phyloP scores from a whole-genome alignment of 345 rosid species.

The Syzygium aqueum region DNA sequence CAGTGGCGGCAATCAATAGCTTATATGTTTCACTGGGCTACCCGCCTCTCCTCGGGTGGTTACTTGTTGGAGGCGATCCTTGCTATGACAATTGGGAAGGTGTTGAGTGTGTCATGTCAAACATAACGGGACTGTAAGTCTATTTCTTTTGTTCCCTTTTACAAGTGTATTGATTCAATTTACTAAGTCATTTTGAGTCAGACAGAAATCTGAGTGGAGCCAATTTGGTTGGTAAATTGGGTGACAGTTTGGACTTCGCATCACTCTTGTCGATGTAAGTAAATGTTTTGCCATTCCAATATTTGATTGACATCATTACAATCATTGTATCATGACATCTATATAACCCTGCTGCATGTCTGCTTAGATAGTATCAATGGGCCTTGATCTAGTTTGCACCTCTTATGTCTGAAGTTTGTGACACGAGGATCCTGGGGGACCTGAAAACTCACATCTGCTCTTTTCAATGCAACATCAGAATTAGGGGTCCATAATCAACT shows the following conservation, averaged over 20 bases:
- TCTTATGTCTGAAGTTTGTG: neutral
- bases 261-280: constrained; percentile 74
- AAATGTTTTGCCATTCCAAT: neutral
- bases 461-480: neutral
- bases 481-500: neutral
- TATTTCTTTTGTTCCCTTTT: neutral
- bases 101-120: constrained; percentile 62
- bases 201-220: constrained; percentile 56
- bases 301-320: neutral
- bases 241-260: constrained; percentile 36
- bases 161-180: neutral
- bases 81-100: constrained; percentile 89
- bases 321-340: neutral
- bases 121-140: constrained; percentile 72
- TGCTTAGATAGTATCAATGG: neutral
- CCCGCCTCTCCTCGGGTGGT: constrained; percentile 63
- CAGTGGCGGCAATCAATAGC: constrained; percentile 71
- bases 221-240: constrained; percentile 62
- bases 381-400: neutral
- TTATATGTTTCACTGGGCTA: constrained; percentile 50
- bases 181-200: neutral
- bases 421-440: neutral
- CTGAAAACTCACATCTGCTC: neutral
- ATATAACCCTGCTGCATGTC: neutral
- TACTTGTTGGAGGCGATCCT: constrained; percentile 85